Conservation (phyloP, 2,329 filamentous ascomycete species). For the Alternaria brassicicola region DNA sequence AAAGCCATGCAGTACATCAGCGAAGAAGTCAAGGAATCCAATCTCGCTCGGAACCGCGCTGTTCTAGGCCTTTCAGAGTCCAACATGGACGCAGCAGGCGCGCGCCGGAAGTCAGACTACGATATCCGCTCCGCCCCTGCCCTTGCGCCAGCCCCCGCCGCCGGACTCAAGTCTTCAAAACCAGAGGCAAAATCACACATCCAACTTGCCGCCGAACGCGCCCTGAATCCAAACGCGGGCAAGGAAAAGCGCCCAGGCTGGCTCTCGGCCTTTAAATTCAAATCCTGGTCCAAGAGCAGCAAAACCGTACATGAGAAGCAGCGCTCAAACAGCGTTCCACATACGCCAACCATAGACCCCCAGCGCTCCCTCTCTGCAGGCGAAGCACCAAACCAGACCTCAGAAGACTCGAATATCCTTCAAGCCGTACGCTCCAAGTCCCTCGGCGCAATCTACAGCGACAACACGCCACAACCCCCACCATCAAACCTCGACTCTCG, state of each 20-base stretch:
- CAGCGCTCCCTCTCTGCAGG: conserved; percentile 39
- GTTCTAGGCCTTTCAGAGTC: conserved; percentile 19
- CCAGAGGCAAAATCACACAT: conserved; percentile 28
- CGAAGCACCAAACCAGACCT: conserved; percentile 5
- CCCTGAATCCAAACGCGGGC: conserved; percentile 21
- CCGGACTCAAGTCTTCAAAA: not conserved
- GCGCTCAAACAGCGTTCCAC: conserved; percentile 31
- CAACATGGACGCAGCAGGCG: conserved; percentile 13
- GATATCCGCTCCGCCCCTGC: conserved; percentile 20
- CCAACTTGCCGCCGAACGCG: conserved; percentile 30
- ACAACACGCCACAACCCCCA: conserved; percentile 7
- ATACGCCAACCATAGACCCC: conserved; percentile 22
- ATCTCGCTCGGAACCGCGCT: conserved; percentile 26
- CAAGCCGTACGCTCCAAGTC: conserved; percentile 44
- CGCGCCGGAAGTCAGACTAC: conserved; percentile 33
- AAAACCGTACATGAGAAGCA: conserved; percentile 22
- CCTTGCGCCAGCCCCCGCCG: not conserved
- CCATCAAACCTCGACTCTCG: conserved; percentile 33
- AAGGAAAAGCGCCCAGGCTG: conserved; percentile 41
- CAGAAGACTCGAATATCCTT: conserved; percentile 27
- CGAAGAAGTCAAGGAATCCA: conserved; percentile 39
- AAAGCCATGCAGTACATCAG: conserved; percentile 53
- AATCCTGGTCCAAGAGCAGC: conserved; percentile 34
- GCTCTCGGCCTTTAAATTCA: conserved; percentile 40
- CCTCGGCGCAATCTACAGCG: conserved; percentile 39